Conservation (phyloP, 1,284 basidiomycete species). For the Apiotrichum gracile region DNA sequence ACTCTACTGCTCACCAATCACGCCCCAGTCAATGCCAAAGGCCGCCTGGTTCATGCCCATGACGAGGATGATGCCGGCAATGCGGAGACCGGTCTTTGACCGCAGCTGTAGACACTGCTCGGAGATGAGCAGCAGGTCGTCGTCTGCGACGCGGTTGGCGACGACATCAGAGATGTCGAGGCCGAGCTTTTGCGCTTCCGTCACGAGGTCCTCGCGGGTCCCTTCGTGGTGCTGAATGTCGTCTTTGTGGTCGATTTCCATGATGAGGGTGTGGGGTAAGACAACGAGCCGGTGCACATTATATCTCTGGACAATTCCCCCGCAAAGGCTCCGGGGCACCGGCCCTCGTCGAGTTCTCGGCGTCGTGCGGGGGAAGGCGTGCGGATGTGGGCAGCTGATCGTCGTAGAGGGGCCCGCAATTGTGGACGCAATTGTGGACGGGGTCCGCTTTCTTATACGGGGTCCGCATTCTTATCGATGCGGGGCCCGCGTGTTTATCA, state of each 20-base stretch:
- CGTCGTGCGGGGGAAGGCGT: not conserved
- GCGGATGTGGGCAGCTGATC: too few species aligned
- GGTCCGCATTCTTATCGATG: too few species aligned
- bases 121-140: slow-evolving; percentile 4
- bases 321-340: not conserved
- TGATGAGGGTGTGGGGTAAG: not conserved
- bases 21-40: not conserved
- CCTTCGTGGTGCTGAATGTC: not conserved
- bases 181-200: not conserved
- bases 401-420: too few species aligned
- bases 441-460: too few species aligned
- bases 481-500: too few species aligned
- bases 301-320: not conserved
- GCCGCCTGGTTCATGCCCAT: slow-evolving; percentile 43
- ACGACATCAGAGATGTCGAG: slow-evolving; percentile 34
- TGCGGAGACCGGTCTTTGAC: slow-evolving; percentile 43
- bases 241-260: not conserved
- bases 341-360: not conserved
- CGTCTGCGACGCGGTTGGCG: slow-evolving; percentile 16
- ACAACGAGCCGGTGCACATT: not conserved
- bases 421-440: too few species aligned
- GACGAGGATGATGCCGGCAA: slow-evolving; percentile 48
- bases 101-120: not conserved
- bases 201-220: not conserved
- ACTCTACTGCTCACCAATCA: not conserved